Evolutionary conservation across 305 asterid species (phyloP).

Genomic region (Fraxinus latifolia): DNA sequence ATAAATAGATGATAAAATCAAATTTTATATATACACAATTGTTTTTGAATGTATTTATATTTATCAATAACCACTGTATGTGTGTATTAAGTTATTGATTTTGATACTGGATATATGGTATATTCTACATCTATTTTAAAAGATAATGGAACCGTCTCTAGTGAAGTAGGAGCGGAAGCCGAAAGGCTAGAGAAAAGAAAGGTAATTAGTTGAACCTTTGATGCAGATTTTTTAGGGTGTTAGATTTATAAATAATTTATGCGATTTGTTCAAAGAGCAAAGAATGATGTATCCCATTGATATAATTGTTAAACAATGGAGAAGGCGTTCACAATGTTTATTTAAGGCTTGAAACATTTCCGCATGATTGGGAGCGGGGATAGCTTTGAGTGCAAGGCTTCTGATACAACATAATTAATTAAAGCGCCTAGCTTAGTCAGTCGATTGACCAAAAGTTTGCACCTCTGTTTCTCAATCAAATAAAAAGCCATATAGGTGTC

Average conservation of each 20-base stretch:
- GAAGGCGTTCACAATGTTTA: neutral
- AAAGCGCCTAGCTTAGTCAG: neutral
- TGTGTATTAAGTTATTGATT: neutral
- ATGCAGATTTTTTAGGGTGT: neutral
- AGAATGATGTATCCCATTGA: neutral
- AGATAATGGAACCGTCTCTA: slow-evolving; percentile 1
- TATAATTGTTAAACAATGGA: neutral
- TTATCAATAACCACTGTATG: neutral
- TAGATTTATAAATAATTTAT: neutral
- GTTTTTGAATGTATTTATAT: neutral
- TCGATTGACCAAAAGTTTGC: neutral
- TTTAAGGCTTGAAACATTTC: neutral
- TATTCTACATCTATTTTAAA: neutral
- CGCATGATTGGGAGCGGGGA: neutral
- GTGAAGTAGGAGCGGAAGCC: neutral
- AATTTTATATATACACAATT: neutral
- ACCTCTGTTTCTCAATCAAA: neutral
- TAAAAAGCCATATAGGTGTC: neutral
- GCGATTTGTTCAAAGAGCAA: neutral
- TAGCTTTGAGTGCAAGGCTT: neutral
- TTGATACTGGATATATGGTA: neutral
- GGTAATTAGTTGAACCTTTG: neutral
- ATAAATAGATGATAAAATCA: neutral
- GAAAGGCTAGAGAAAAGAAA: too few relatives aligned
- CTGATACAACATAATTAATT: neutral